These are phyloP conservation scores for Phytopythium montanum DNA, from an alignment of 352 stramenopile species.

Conservation along the genomic window DNA sequence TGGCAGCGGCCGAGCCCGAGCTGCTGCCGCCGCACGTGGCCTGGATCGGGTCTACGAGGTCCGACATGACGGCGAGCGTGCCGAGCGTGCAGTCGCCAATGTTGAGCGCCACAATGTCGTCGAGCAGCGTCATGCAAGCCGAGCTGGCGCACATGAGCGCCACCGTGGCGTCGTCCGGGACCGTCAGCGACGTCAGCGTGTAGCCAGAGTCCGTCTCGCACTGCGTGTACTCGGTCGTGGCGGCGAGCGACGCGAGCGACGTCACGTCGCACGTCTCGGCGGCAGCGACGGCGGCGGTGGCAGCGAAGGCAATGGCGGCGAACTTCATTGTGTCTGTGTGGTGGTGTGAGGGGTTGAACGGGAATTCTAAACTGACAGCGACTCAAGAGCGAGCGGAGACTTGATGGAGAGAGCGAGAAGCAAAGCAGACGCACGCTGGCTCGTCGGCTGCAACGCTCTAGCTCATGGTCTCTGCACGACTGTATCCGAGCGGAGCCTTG, in stretches of 20 bases:
- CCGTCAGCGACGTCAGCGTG: slow-evolving; percentile 22
- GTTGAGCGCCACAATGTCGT: slow-evolving; percentile 18
- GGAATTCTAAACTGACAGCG: slow-evolving; percentile 26
- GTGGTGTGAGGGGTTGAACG: slow-evolving; percentile 18
- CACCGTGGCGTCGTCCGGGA: slow-evolving; percentile 22
- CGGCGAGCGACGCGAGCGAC: slow-evolving; percentile 19
- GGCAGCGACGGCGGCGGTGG: slow-evolving; percentile 17
- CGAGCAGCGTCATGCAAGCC: slow-evolving; percentile 25
- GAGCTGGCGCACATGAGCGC: slow-evolving; percentile 26
- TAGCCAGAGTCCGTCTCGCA: slow-evolving; percentile 29
- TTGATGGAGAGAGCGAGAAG: neutral
- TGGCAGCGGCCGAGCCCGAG: slow-evolving; percentile 9
- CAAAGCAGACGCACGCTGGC: slow-evolving; percentile 2
- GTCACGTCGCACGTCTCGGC: slow-evolving; percentile 26
- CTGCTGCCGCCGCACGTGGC: slow-evolving; percentile 15
- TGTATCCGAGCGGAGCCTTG: neutral
- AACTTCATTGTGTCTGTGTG: slow-evolving; percentile 24
- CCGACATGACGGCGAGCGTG: slow-evolving; percentile 26
- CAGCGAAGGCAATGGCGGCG: slow-evolving; percentile 10
- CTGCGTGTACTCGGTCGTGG: slow-evolving; percentile 15
- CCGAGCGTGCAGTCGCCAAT: slow-evolving; percentile 27
- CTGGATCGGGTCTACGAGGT: slow-evolving; percentile 24
- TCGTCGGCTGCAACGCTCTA: neutral
- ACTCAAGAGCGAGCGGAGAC: neutral
- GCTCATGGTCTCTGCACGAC: neutral